Evolutionary conservation across 2,329 filamentous ascomycete species (phyloP).

Genomic region (Fusarium subtropicale): DNA sequence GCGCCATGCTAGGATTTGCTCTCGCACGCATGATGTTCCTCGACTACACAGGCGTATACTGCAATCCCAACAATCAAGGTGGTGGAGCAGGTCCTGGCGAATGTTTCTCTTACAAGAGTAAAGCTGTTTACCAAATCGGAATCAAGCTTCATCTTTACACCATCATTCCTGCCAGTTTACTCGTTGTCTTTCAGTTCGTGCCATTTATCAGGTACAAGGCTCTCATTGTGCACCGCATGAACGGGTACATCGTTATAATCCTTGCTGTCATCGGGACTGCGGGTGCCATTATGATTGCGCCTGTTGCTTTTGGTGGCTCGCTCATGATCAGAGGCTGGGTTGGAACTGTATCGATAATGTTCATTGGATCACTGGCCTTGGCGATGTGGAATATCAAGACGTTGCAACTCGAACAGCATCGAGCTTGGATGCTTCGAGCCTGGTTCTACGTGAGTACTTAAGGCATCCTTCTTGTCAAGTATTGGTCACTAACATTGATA

Average conservation of each 20-base stretch:
- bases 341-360: constrained; percentile 58
- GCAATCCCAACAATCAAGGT: neutral
- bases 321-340: constrained; percentile 59
- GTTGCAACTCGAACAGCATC: constrained; percentile 71
- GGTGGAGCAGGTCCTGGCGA: constrained; percentile 15
- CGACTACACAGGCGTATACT: constrained; percentile 16
- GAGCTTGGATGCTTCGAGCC: constrained; percentile 70
- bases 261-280: constrained; percentile 60
- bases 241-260: constrained; percentile 65
- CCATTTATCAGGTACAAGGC: constrained; percentile 60
- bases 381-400: constrained; percentile 68
- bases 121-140: constrained; percentile 46
- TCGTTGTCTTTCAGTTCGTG: constrained; percentile 61
- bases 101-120: constrained; percentile 23
- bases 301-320: constrained; percentile 64
- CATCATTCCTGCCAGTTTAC: constrained; percentile 58
- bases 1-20: constrained; percentile 47
- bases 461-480: fast-evolving
- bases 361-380: constrained; percentile 56
- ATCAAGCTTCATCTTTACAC: constrained; percentile 59
- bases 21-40: constrained; percentile 42
- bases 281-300: constrained; percentile 65
- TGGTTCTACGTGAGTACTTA: constrained; percentile 23
- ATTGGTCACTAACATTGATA: neutral
- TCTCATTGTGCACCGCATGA: constrained; percentile 69